These are phyloP conservation scores for Polyporus arcularius DNA, from an alignment of 768 basidiomycete species.

Conservation along the genomic window DNA sequence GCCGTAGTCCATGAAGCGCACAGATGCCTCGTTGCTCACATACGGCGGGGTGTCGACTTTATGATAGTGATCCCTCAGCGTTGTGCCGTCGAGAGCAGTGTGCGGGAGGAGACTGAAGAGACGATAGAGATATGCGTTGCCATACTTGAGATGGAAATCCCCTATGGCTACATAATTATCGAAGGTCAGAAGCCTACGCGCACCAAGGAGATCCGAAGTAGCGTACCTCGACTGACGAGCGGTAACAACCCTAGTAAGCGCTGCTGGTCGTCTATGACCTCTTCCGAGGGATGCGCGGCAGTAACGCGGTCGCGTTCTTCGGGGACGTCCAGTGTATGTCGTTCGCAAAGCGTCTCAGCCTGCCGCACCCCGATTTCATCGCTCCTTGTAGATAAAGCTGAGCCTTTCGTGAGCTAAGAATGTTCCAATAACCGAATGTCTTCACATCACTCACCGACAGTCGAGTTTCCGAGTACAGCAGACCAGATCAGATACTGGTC, in stretches of 20 bases:
- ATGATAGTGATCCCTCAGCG: neutral
- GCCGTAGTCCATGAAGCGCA: slow-evolving; percentile 3
- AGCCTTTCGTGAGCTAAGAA: neutral
- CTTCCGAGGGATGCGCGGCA: neutral
- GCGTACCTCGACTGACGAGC: neutral
- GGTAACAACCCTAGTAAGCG: neutral
- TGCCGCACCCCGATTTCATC: no score
- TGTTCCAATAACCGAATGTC: neutral
- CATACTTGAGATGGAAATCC: neutral
- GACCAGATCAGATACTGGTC: slow-evolving; percentile 6
- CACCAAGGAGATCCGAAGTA: neutral
- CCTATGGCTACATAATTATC: neutral
- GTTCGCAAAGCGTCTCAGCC: no score
- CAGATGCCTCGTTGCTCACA: neutral
- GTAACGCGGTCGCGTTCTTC: no score
- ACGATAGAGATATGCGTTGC: neutral
- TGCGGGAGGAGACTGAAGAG: neutral
- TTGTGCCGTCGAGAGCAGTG: neutral
- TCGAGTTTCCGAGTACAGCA: neutral
- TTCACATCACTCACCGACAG: neutral
- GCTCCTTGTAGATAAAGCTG: no score
- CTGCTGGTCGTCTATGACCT: neutral
- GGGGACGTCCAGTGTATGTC: no score
- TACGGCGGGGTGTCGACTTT: neutral
- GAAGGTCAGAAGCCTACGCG: neutral